Base-by-base conservation (phyloP, 192 early-diverging fungal species). In the Coemansia sp. region DNA sequence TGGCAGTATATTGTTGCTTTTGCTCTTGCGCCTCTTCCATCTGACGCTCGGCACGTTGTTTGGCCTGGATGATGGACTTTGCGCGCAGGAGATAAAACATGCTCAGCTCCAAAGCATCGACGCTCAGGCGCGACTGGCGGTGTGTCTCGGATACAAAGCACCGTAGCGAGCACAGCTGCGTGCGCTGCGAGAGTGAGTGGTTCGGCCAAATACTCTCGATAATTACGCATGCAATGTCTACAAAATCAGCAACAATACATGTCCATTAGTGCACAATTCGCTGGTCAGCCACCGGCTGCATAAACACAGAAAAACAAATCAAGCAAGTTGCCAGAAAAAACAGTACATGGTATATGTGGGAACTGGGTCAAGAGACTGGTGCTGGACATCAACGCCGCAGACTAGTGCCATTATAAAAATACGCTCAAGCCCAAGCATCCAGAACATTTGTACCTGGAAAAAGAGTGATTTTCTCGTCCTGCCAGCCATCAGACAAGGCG, bases 131-230 rank as follows among this genome's bases (percentile, higher is more conserved):
- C 44, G 81, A 75, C 67, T 73, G 75, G 37, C 72, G 60, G 63
- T 79, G 70, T 7, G 76, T 82, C 61, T 79, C 73, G 18, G 68
- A 62, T 0, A 82, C 76, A 82, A 82, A 82, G 60, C 68, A 74
- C 18, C 73, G 62, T 54, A 82, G 58, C 40, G 72, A 74, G 55
- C 81, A 82, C 15, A 82, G 69, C 68, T 74, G 69, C 18, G 69
- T 82, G 66, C 72, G 62, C 47, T 76, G 74, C 18, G 81, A 79
- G 8, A 31, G 55, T 3, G 76, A 78, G 64, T 82, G 81, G 54
- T 74, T 74, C 38, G 81, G 76, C 81, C 81, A 82, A 36, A 75
- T 75, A 31, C 67, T 70, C 65, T 79, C 76, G 53, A 82, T 78
- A 37, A 82, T 72, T 20, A 69, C 66, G 37, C 81, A 82, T 2